These are phyloP conservation scores for Scheffersomyces segobiensis DNA, from an alignment of 1,139 yeast genomes.

Conservation along the genomic window DNA sequence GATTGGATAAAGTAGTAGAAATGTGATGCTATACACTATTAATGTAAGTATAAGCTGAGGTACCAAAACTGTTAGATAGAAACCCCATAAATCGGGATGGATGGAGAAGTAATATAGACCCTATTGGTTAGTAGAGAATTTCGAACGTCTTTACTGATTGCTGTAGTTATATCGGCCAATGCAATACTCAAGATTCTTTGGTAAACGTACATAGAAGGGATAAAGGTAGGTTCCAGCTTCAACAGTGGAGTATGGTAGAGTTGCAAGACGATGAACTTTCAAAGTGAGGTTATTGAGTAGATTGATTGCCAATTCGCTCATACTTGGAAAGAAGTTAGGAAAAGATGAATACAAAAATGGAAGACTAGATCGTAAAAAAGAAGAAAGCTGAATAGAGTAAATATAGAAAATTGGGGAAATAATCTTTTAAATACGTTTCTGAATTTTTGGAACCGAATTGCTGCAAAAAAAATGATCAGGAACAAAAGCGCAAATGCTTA, in stretches of 20 bases:
- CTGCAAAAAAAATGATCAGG: not conserved
- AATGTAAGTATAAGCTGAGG: slow-evolving; percentile 48
- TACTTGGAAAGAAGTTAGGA: not conserved
- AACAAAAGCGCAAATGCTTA: not conserved
- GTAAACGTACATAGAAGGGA: slow-evolving; percentile 26
- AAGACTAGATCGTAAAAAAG: not conserved
- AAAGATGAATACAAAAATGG: too few species aligned
- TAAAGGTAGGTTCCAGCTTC: slow-evolving; percentile 25
- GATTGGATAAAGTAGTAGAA: slow-evolving; percentile 46
- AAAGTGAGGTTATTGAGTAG: not conserved
- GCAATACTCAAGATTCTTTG: not conserved
- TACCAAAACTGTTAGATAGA: slow-evolving; percentile 44
- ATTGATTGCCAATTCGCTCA: not conserved
- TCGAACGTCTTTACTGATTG: slow-evolving; percentile 7
- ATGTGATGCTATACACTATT: slow-evolving; percentile 41
- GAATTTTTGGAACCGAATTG: not conserved
- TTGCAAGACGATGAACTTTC: not conserved
- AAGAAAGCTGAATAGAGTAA: not conserved
- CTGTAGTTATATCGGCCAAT: not conserved
- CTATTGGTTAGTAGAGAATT: slow-evolving; percentile 14
- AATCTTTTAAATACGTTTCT: not conserved
- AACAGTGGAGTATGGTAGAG: slow-evolving; percentile 15
- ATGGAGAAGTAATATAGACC: slow-evolving; percentile 47
- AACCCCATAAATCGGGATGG: slow-evolving; percentile 54
- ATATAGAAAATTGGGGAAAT: not conserved